These are phyloP conservation scores for Climacium dendroides DNA, from an alignment of 225 moss, liverwort and hornwort species.

Conservation along the genomic window DNA sequence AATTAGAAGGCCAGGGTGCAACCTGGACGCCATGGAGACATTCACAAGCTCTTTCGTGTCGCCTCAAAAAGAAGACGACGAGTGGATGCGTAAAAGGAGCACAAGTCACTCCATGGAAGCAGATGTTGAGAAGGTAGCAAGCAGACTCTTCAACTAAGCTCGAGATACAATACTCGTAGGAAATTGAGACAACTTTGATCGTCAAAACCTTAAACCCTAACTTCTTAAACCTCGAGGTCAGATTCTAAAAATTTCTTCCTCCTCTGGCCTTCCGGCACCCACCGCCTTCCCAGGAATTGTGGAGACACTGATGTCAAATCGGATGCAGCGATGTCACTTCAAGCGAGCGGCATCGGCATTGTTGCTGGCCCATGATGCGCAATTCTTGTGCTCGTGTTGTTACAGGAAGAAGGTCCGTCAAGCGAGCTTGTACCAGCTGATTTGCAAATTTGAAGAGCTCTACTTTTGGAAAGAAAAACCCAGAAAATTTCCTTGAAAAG, in stretches of 20 bases:
- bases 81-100: not conserved
- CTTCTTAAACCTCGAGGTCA: not conserved
- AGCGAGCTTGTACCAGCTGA: not conserved
- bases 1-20: constrained; percentile 8
- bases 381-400: not conserved
- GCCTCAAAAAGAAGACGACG: not conserved
- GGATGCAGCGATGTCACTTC: not conserved
- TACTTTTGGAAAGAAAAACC: no score
- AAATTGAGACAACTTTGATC: not conserved
- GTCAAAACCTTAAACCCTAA: not conserved
- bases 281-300: not conserved
- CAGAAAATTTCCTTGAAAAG: not conserved
- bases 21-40: not conserved
- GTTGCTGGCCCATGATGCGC: not conserved
- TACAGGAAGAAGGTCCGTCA: not conserved
- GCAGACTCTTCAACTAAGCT: not conserved
- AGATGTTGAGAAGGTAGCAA: not conserved
- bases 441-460: not conserved
- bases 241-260: not conserved
- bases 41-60: not conserved
- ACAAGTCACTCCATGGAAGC: not conserved
- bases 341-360: not conserved
- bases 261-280: not conserved
- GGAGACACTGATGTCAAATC: not conserved
- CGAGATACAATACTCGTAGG: not conserved